These are phyloP conservation scores for Kodamaea kakaduensis DNA, from an alignment of 805 yeast genomes.

Conservation along the genomic window DNA sequence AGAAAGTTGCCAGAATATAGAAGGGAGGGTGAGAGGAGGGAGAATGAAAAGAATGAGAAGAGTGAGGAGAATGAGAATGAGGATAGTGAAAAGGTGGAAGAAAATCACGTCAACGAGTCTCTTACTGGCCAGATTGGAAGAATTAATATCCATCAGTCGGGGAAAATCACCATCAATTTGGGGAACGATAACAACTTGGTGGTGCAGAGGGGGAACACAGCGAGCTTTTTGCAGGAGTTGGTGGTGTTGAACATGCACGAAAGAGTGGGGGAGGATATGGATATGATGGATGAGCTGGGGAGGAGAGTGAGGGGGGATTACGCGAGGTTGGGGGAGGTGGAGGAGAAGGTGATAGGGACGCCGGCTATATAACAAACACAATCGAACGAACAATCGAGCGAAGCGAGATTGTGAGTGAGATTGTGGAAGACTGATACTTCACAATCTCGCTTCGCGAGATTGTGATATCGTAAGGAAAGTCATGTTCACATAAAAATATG, in stretches of 20 bases:
- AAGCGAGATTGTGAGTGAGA: not conserved
- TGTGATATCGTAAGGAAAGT: no score
- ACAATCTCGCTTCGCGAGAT: no score
- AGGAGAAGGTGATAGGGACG: slow-evolving; percentile 54
- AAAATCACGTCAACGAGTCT: not conserved
- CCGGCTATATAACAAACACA: slow-evolving; percentile 34
- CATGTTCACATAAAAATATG: no score
- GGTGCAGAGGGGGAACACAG: slow-evolving; percentile 65
- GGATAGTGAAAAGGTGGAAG: not conserved
- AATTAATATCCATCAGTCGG: slow-evolving; percentile 76
- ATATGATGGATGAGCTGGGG: slow-evolving; percentile 25
- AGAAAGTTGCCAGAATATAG: slow-evolving; percentile 39
- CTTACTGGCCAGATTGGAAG: slow-evolving; percentile 63
- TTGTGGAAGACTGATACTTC: not conserved
- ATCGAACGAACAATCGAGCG: not conserved
- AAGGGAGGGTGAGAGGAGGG: slow-evolving; percentile 7
- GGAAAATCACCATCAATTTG: slow-evolving; percentile 68
- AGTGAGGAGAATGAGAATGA: slow-evolving; percentile 2
- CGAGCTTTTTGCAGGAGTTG: slow-evolving; percentile 70
- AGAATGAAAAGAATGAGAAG: no score
- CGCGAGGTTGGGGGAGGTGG: slow-evolving; percentile 50
- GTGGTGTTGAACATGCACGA: slow-evolving; percentile 46
- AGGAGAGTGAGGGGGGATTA: slow-evolving; percentile 23
- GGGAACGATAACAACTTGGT: slow-evolving; percentile 65
- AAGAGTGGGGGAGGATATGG: slow-evolving; percentile 21